Evolutionary conservation across 768 basidiomycete genomes (phyloP), one percentile per base, ranked within the genome.

Genomic region (Agrocybe praecox): DNA sequence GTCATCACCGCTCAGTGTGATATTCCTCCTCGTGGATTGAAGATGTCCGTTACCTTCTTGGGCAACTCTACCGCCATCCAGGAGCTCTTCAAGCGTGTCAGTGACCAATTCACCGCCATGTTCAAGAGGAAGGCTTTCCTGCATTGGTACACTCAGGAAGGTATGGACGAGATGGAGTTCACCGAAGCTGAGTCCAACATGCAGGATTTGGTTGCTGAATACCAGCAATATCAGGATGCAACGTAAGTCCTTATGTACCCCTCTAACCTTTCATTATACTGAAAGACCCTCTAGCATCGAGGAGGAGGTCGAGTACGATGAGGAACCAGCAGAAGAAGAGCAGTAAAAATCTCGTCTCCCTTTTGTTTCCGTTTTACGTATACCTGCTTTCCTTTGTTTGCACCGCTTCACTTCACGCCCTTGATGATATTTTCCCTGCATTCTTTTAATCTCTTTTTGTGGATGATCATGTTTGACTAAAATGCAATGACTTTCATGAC

Each of bases 91-190:
- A 94, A 95, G 82, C 95, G 96, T 80, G 94, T 98, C 71, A 90
- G 88, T 63, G 94, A 96, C 72, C 95, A 98, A 74, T 98, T 99
- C 86, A 92, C 93, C 59, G 93, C 94, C 76, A 99, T 98, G 97
- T 96, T 95, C 85, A 93, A 91, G 86, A 84, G 96, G 72, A 98
- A 98, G 80, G 96, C 96, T 22, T 95, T 95, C 86, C 84, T 94
- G 87, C 92, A 96, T 74, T 96, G 96, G 96, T 98, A 98, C 76
- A 98, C 96, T 33, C 94, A 96, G 73, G 97, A 98, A 81, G 97
- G 97, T 73, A 98, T 99, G 96, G 96, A 95, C 71, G 94, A 94
- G 83, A 93, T 94, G 92, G 92, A 95, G 85, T 94, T 98, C 85
- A 96, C 96, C 60, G 96, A 98, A 75, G 96, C 96, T 55, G 96